Base-by-base conservation (phyloP, 768 basidiomycete species). In the Lactarius deliciosus region DNA sequence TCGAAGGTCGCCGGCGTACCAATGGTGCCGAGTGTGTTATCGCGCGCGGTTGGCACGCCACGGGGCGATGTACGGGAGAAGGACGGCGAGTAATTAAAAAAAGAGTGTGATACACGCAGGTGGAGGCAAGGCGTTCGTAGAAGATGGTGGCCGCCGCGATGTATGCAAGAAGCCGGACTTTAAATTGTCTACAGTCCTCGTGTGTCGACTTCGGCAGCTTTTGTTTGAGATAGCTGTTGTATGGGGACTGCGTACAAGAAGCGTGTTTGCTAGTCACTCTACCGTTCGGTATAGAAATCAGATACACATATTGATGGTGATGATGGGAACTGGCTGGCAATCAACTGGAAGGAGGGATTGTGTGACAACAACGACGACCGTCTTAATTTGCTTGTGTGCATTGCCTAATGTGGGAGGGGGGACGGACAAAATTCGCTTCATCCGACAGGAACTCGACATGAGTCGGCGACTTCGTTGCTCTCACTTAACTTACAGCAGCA, bases 161-260 rank as follows among this genome's bases (percentile, higher is more conserved):
- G 16, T 41, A 41, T 41, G 16, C 41, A 41, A 53, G 45, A 47
- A 22, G 45, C 45, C 20, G 45, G n/a, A 9, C 45, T 53, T 53
- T 53, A 53, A 53, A 53, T 22, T 53, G n/a, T 53, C 50, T 53
- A 53, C n/a, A 53, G 10, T 5, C 50, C 50, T 53, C 50, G 50
- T 25, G 50, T 25, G 25, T 13, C 50, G 22, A 25, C 15, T 53
- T 53, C 50, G 22, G 50, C 13, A 53, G 50, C 2, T 22, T 41
- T 50, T 13, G 47, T 11, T 25, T 10, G 13, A 22, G 22, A 53
- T 53, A 25, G 50, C 15, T 53, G 50, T 11, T 53, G 50, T 53
- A 53, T 53, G 50, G 11, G 10, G 50, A 22, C 22, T 25, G 5
- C 25, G 13, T 28, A 11, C 15, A 50, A 28, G 50, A 53, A 25